Evolutionary conservation across 345 rosid species (phyloP).

Genomic region (Melaleuca quinquenervia): DNA sequence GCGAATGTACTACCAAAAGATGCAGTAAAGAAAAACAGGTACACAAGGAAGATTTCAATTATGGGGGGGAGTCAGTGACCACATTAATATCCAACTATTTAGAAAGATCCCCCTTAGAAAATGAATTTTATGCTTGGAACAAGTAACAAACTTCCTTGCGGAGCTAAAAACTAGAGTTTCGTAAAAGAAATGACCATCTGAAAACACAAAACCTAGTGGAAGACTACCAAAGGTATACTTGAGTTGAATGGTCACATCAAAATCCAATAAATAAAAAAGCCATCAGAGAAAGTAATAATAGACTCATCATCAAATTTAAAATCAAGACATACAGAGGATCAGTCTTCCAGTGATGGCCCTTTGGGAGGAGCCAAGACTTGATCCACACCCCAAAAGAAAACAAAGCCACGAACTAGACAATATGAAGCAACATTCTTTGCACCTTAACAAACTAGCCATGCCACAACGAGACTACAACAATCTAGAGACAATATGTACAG

Average conservation of each 20-base stretch:
- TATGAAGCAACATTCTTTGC: background rate
- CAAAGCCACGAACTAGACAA: background rate
- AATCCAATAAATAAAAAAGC: background rate
- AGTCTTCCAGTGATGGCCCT: background rate
- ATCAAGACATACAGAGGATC: background rate
- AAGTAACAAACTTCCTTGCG: background rate
- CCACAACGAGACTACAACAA: background rate
- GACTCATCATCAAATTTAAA: background rate
- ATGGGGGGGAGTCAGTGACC: background rate
- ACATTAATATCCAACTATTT: background rate
- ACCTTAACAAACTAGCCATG: background rate
- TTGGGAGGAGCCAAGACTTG: background rate
- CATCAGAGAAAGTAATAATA: background rate
- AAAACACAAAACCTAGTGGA: background rate
- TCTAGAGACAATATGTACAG: background rate
- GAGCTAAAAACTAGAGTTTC: background rate
- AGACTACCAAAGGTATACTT: constrained; percentile 2
- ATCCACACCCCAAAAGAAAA: background rate
- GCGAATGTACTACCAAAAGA: background rate
- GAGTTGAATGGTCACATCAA: background rate
- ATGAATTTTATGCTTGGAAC: background rate
- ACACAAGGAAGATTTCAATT: background rate
- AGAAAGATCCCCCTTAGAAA: background rate
- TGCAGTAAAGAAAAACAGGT: background rate
- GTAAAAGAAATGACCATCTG: background rate